phyloP scores from a whole-genome alignment of 1,139 yeast genomes.

The Entelexis paramagnoliae region DNA sequence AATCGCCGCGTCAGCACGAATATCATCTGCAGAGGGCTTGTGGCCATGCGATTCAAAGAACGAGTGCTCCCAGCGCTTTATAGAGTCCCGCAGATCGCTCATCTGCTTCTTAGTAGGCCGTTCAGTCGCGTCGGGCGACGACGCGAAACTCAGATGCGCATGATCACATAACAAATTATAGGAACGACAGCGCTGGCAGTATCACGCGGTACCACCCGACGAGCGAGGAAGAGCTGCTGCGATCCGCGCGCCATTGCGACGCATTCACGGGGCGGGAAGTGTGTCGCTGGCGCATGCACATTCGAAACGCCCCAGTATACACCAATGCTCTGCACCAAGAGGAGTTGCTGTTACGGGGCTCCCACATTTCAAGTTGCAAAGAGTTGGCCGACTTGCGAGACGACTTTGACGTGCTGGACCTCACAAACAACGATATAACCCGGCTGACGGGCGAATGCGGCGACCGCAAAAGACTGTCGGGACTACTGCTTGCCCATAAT shows the following conservation, averaged over 20 bases:
- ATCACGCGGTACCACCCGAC: neutral
- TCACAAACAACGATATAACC: constrained; percentile 54
- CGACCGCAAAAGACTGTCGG: constrained; percentile 36
- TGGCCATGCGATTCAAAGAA: constrained; percentile 16
- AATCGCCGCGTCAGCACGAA: constrained; percentile 16
- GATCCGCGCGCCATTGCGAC: neutral
- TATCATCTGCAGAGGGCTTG: constrained; percentile 20
- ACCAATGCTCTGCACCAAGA: constrained; percentile 40
- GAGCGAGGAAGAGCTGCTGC: neutral
- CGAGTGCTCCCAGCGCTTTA: constrained; percentile 21
- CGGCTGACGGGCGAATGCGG: constrained; percentile 43
- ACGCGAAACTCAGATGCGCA: neutral
- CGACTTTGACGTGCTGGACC: constrained; percentile 47
- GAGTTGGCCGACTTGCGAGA: constrained; percentile 39
- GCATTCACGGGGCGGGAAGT: neutral
- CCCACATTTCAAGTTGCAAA: constrained; percentile 36
- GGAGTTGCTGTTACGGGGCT: constrained; percentile 35
- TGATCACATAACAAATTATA: neutral
- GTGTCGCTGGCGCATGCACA: constrained; percentile 4
- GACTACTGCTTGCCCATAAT: constrained; percentile 51
- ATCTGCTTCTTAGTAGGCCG: neutral
- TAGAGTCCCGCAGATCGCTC: constrained; percentile 13
- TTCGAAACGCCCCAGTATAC: constrained; percentile 41
- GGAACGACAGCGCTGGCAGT: too few relatives aligned
- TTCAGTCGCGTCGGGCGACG: neutral